Evolutionary conservation across 2,329 filamentous ascomycete species (phyloP).

Genomic region (Aureobasidium mangrovei): DNA sequence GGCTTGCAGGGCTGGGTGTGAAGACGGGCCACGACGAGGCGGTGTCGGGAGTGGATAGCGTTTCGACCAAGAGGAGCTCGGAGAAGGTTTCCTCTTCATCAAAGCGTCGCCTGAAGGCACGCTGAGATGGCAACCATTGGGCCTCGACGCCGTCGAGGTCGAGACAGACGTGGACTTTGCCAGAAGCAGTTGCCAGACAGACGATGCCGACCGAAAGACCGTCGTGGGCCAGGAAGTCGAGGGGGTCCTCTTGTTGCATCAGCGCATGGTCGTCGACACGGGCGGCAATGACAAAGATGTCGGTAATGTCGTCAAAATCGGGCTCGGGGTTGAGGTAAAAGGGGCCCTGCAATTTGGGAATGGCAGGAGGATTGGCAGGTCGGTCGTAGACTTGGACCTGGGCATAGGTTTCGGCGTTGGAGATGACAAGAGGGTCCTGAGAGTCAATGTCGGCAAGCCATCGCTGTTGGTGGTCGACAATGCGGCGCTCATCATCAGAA

Average conservation of each 20-base stretch:
- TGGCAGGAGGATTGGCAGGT: conserved; percentile 44
- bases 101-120: neutral
- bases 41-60: conserved; percentile 24
- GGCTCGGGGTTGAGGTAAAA: conserved; percentile 46
- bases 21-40: conserved; percentile 43
- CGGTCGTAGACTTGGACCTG: conserved; percentile 47
- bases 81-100: conserved; percentile 21
- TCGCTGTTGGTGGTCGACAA: conserved; percentile 45
- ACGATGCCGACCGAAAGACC: conserved; percentile 49
- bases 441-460: conserved; percentile 51
- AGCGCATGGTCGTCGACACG: conserved; percentile 45
- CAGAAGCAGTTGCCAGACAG: conserved; percentile 47
- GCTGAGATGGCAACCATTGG: conserved; percentile 49
- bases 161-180: conserved; percentile 50
- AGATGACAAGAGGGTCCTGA: conserved; percentile 40
- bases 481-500: conserved; percentile 37
- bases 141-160: conserved; percentile 54
- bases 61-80: conserved; percentile 34
- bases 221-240: conserved; percentile 36
- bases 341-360: conserved; percentile 54
- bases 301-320: conserved; percentile 49
- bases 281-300: conserved; percentile 50
- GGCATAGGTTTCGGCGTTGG: conserved; percentile 33
- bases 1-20: conserved; percentile 40
- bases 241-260: conserved; percentile 43